Percentiles rank a stretch among this genome's conserved stretches.
Conservation (phyloP, 352 stramenopile species). For the Plasmopara muralis region DNA sequence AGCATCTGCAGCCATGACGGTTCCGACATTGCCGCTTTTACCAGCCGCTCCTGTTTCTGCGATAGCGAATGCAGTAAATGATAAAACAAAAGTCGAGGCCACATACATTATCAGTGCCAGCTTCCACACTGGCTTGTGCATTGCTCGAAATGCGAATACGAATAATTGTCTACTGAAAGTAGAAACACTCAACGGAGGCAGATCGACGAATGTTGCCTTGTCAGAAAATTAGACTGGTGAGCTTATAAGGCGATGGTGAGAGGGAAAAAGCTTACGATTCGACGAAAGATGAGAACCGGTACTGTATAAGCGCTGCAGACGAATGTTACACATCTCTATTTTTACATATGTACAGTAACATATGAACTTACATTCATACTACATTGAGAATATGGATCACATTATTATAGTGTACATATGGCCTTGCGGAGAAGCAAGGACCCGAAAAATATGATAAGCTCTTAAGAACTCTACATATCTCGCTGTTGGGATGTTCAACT, state of each 20-base stretch:
- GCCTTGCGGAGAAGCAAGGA: no score
- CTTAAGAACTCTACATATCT: no score
- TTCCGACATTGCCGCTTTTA: slow-evolving; percentile 17
- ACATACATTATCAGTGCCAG: slow-evolving; percentile 22
- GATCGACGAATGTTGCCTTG: background rate
- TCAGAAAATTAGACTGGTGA: background rate
- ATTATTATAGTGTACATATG: no score
- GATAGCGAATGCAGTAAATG: slow-evolving; percentile 16
- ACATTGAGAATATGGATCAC: no score
- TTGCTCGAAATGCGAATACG: background rate
- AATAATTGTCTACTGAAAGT: background rate
- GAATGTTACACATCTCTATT: background rate
- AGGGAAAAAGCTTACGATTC: background rate
- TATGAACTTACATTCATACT: no score
- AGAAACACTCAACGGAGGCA: background rate
- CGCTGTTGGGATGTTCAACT: no score
- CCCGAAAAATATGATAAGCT: no score
- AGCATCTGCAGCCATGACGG: slow-evolving; percentile 18
- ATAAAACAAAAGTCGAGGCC: slow-evolving; percentile 16
- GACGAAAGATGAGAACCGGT: background rate
- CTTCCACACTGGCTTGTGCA: slow-evolving; percentile 5
- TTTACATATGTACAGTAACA: background rate
- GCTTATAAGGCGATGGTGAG: background rate
- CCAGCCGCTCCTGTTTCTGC: slow-evolving; percentile 20
- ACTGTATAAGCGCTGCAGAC: background rate